Evolutionary conservation across 1,139 yeast genomes (phyloP), one percentile per base, ranked within the genome.

Genomic region (Magnusiomyces magnusii): DNA sequence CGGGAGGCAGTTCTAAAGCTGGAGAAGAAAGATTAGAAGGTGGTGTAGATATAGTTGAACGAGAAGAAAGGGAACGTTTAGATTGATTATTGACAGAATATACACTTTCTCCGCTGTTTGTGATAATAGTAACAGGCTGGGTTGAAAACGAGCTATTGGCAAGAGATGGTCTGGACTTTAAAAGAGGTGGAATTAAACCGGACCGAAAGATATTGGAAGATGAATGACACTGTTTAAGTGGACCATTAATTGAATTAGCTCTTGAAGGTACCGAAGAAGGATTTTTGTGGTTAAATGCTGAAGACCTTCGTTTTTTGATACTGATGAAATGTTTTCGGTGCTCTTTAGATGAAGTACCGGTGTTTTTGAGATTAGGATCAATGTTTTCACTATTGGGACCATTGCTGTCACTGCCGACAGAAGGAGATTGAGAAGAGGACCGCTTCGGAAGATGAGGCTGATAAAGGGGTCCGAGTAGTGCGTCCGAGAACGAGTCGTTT

Each of bases 1-100:
- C 28, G 17, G 50, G 60, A 17, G 60, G 60, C 2, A 58, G 60
- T 50, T 54, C 57, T 19, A 50, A 5, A 28, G 41, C 21, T 3
- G 53, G 49, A 17, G 47, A 13, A 41, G 47, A 41, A 31, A 13
- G 10, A 31, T 7, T 9, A 31, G 36, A 31, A 31, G 7, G 7
- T 13, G 36, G 13, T 31, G 10, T 31, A 31, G 36, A 31, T 31
- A 13, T 7, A 31, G 44, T 17, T 15, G 44, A 39, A 5, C 19
- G 19, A 39, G 44, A 39, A n/a, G 44, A 39, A 39, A n/a, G n/a
- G n/a, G n/a, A n/a, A n/a, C n/a, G n/a, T n/a, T n/a, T n/a, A 39
- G 44, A 39, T 19, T 39, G 10, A 9, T 39, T 31, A 31, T 7
- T 7, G 36, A 7, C 13, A 13, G 13, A 7, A 31, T 31, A 31